phyloP scores from a whole-genome alignment of 331 rosid species.

The Phaseolus coccineus region DNA sequence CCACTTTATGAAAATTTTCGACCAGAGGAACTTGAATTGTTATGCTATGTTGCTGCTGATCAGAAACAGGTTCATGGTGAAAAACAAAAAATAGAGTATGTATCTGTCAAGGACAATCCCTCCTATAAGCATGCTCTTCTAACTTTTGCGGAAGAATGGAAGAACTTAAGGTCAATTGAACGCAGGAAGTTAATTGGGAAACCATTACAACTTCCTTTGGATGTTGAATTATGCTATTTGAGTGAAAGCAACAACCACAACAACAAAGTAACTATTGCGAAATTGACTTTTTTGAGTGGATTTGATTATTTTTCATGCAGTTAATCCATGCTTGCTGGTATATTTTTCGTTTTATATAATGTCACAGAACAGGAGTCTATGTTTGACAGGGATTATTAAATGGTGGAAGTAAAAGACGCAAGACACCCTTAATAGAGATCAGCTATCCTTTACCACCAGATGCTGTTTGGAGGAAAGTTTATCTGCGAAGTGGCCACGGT shows the following conservation, averaged over 20 bases:
- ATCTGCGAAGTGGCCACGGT: slow-evolving; percentile 65
- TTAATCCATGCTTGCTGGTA: background rate
- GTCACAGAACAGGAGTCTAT: slow-evolving; percentile 17
- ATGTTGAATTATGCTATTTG: slow-evolving; percentile 80
- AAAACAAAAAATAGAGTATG: slow-evolving; percentile 39
- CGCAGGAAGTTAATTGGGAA: slow-evolving; percentile 81
- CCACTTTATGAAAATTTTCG: slow-evolving; percentile 84
- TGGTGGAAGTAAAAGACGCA: slow-evolving; percentile 85
- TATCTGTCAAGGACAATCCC: slow-evolving; percentile 56
- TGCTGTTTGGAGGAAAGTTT: slow-evolving; percentile 82
- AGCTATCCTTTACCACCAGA: slow-evolving; percentile 79
- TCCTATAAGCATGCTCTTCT: slow-evolving; percentile 59
- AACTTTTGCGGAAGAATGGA: slow-evolving; percentile 80
- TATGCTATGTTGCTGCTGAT: slow-evolving; percentile 51
- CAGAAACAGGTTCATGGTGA: slow-evolving; percentile 52
- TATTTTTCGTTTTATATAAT: slow-evolving; percentile 7
- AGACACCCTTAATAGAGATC: slow-evolving; percentile 80
- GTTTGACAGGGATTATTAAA: slow-evolving; percentile 78
- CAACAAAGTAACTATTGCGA: slow-evolving; percentile 57
- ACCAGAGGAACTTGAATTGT: slow-evolving; percentile 81
- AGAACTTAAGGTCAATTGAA: slow-evolving; percentile 79
- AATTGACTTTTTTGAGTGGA: slow-evolving; percentile 38
- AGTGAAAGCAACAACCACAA: slow-evolving; percentile 81
- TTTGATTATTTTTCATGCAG: slow-evolving; percentile 21
- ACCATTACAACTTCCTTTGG: slow-evolving; percentile 87